These are phyloP conservation scores for Yarrowia alimentaria DNA, from an alignment of 805 yeast genomes.

Conservation along the genomic window DNA sequence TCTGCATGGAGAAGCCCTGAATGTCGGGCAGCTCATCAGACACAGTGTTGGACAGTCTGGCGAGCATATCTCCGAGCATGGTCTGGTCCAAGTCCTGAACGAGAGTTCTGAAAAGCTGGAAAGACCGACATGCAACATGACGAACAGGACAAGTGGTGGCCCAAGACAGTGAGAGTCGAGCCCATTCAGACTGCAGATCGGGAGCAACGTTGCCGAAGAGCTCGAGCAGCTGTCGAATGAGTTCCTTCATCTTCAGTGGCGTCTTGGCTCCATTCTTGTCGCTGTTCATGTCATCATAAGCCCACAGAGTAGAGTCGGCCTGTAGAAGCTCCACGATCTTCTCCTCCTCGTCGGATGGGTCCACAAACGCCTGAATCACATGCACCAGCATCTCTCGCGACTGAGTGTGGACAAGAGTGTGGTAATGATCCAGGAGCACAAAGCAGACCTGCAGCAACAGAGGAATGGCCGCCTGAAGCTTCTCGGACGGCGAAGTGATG, in stretches of 20 bases:
- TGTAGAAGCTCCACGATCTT: conserved; percentile 57
- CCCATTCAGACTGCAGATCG: conserved; percentile 76
- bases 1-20: conserved; percentile 96
- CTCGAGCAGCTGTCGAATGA: conserved; percentile 62
- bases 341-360: conserved; percentile 51
- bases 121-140: conserved; percentile 94
- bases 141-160: conserved; percentile 97
- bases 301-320: conserved; percentile 63
- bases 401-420: conserved; percentile 77
- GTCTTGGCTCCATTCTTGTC: conserved; percentile 79
- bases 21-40: conserved; percentile 87
- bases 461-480: conserved; percentile 61
- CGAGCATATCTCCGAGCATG: conserved; percentile 92
- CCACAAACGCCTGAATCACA: conserved; percentile 62
- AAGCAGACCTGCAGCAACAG: conserved; percentile 74
- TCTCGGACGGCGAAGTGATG: conserved; percentile 62
- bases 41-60: conserved; percentile 86
- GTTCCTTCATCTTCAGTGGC: conserved; percentile 77
- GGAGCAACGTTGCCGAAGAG: conserved; percentile 48
- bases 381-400: conserved; percentile 75
- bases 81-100: conserved; percentile 76
- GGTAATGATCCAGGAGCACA: conserved; percentile 83
- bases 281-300: conserved; percentile 77
- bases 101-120: conserved; percentile 84
- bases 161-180: conserved; percentile 79